A percentile compares a stretch with the other conserved stretches of the same genome.
phyloP scores from a whole-genome alignment of 345 rosid species.

The Gynandropsis gynandra region DNA sequence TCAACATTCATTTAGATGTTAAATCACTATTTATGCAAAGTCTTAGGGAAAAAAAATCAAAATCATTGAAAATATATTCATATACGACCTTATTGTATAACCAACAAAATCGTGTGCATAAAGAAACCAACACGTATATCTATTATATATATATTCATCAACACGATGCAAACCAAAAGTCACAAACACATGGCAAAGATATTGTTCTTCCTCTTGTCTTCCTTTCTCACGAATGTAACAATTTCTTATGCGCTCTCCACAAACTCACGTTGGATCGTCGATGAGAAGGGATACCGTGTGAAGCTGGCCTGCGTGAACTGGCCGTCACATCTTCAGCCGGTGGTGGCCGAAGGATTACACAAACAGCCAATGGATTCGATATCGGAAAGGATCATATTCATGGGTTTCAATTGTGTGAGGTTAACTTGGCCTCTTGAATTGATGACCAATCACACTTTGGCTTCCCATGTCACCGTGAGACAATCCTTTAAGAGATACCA shows the following conservation, averaged over 20 bases:
- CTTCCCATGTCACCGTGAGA: slow-evolving; percentile 40
- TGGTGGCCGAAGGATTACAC: slow-evolving; percentile 73
- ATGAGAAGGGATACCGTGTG: slow-evolving; percentile 41
- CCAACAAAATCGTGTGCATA: no score
- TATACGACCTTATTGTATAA: no score
- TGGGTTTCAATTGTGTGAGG: slow-evolving; percentile 69
- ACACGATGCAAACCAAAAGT: no score
- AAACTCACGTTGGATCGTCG: slow-evolving; percentile 48
- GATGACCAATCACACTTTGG: slow-evolving; percentile 49
- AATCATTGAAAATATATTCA: no score
- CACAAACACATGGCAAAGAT: slow-evolving; percentile 23
- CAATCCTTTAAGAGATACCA: slow-evolving; percentile 59
- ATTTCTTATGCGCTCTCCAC: slow-evolving; percentile 40
- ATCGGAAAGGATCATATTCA: slow-evolving; percentile 27
- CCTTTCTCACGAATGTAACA: background rate
- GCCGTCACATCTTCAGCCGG: slow-evolving; percentile 53
- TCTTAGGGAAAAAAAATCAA: no score
- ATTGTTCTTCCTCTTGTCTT: slow-evolving; percentile 15
- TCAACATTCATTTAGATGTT: no score
- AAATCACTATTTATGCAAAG: no score
- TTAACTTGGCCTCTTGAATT: slow-evolving; percentile 64
- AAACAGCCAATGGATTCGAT: slow-evolving; percentile 49
- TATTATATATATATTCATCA: no score
- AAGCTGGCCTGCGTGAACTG: slow-evolving; percentile 68
- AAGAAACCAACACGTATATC: no score